Percentiles rank a stretch among this genome's conserved stretches.
Conservation (phyloP, 495 filamentous ascomycete species). For the Rhizodiscina lignyota region DNA sequence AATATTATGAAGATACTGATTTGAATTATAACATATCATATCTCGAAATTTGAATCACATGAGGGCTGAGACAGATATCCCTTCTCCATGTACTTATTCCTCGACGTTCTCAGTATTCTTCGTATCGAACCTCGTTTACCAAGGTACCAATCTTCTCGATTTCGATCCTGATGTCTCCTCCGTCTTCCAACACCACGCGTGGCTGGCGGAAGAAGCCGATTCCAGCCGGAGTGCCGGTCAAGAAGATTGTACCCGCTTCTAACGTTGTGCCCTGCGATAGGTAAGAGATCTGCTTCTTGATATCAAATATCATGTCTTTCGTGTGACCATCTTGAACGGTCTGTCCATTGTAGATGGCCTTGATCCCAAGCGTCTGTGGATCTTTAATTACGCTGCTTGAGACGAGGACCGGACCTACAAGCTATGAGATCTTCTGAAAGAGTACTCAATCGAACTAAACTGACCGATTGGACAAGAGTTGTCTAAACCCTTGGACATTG, state of each 20-base stretch:
- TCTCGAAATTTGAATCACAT: no score
- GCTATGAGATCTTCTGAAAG: no score
- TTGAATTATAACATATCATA: no score
- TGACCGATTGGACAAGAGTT: constrained; percentile 28
- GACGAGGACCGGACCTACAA: constrained; percentile 24
- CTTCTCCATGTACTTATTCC: no score
- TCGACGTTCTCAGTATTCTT: no score
- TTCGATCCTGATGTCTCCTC: constrained; percentile 24
- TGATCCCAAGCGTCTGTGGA: constrained; percentile 11
- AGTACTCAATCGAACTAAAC: no score
- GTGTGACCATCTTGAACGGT: constrained; percentile 19
- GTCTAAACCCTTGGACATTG: constrained; percentile 32
- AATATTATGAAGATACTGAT: no score
- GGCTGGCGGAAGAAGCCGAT: constrained; percentile 24
- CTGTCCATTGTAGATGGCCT: constrained; percentile 25
- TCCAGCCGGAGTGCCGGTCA: constrained; percentile 32
- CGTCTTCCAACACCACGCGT: constrained; percentile 23
- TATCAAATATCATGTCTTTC: constrained; percentile 21
- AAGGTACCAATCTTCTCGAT: constrained; percentile 3
- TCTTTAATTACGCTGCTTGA: constrained; percentile 13
- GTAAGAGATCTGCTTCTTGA: constrained; percentile 27
- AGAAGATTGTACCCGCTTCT: constrained; percentile 26
- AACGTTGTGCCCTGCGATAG: constrained; percentile 33
- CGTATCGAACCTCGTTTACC: no score
- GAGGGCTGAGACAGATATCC: no score